Evolutionary conservation across 1,284 basidiomycete genomes (phyloP), one percentile per base, ranked within the genome.

Genomic region (Pulchroboletus neoregius): DNA sequence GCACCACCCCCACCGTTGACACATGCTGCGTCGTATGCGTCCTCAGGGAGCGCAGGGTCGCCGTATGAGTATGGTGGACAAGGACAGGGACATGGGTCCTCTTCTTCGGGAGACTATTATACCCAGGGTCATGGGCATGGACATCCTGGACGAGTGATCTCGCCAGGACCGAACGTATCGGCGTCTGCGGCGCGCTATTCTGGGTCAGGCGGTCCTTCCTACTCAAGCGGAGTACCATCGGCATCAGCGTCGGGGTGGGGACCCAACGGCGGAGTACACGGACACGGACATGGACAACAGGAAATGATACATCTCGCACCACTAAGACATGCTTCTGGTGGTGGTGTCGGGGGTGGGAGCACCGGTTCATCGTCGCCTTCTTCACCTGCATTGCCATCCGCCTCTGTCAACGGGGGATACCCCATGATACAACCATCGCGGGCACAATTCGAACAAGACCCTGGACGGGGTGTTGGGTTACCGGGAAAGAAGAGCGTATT

Each of bases 251-350:
- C 52, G 2, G 55, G 50, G 5, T 62, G 58, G 58, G 60, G 48
- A 2, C n/a, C 52, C 6, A 57, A 50, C 11, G 49, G 50, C 12
- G 45, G 27, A 4, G 41, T 50, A 45, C 54, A 58, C 34, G 32
- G 1, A n/a, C 52, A 50, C 35, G 44, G 42, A 23, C 30, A 60
- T 6, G 58, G 60, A 20, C 55, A 53, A 45, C 58, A 66, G 15
- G 75, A 73, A 48, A 66, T 77, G 54, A 79, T 81, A 26, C 77
- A 80, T 62, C 70, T 83, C 15, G 80, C 80, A 28, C 80, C 80
- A 47, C 57, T 82, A 50, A 66, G 67, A 30, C 63, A 63, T 16
- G 48, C 34, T 0, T 30, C 56, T 2, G 39, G 43, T 1, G 36
- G 44, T 30, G 54, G 46, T 7, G 37, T 45, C 6, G 54, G 51